These are phyloP conservation scores for Exutisphaerella laricina DNA, from an alignment of 2,329 filamentous ascomycete genomes.

Conservation along the genomic window DNA sequence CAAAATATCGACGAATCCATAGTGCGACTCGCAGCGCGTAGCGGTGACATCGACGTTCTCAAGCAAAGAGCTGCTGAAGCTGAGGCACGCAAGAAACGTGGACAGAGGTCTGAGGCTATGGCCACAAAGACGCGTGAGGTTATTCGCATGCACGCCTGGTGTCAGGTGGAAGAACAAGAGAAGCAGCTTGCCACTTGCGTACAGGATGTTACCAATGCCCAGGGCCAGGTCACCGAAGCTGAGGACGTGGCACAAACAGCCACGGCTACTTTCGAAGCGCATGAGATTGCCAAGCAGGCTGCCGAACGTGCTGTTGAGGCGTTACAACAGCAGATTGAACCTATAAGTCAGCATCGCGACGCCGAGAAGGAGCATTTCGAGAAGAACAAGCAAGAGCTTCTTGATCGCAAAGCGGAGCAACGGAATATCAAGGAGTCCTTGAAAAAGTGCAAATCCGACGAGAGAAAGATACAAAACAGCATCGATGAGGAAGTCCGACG, in stretches of 20 bases:
- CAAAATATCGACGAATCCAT: slow-evolving; percentile 71
- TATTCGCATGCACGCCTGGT: slow-evolving; percentile 72
- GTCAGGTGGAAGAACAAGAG: slow-evolving; percentile 76
- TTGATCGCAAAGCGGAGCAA: slow-evolving; percentile 48
- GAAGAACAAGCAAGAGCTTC: slow-evolving; percentile 24
- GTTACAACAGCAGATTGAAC: slow-evolving; percentile 35
- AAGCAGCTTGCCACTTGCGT: slow-evolving; percentile 27
- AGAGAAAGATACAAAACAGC: slow-evolving; percentile 40
- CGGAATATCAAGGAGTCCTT: slow-evolving; percentile 58
- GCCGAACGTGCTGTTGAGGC: slow-evolving; percentile 34
- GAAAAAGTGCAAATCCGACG: slow-evolving; percentile 45
- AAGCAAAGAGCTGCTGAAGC: slow-evolving; percentile 56
- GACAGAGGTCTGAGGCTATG: slow-evolving; percentile 62
- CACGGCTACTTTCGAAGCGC: slow-evolving; percentile 39
- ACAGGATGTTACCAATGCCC: slow-evolving; percentile 29
- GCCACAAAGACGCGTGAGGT: slow-evolving; percentile 54
- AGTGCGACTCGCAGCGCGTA: slow-evolving; percentile 55
- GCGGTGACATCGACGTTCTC: slow-evolving; percentile 60
- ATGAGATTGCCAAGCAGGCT: slow-evolving; percentile 37
- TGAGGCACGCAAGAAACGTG: slow-evolving; percentile 57
- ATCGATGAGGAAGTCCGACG: slow-evolving; percentile 54
- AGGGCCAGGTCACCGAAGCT: slow-evolving; percentile 44
- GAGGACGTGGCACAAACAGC: slow-evolving; percentile 42
- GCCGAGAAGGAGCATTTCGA: slow-evolving; percentile 51
- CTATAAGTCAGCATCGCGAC: slow-evolving; percentile 44